Percentiles rank a stretch among this genome's conserved stretches.
Conservation (phyloP, 2,329 filamentous ascomycete species). For the Neonectria magnoliae region DNA sequence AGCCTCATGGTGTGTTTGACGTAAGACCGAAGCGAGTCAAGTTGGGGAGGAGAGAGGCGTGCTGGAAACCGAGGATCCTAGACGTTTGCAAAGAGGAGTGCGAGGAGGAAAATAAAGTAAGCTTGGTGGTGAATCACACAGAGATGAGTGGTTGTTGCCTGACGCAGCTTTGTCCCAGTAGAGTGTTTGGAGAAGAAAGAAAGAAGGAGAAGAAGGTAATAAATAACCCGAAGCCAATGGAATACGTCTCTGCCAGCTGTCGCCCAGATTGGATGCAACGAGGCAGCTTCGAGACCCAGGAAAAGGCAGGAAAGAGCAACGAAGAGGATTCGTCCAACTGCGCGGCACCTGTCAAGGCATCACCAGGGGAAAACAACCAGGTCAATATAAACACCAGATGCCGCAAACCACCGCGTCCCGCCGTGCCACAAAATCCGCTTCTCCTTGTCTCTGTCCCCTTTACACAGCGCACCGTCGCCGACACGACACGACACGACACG, state of each 20-base stretch:
- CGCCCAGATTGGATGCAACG: slow-evolving; percentile 12
- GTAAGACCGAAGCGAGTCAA: background rate
- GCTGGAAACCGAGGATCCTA: background rate
- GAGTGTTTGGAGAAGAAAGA: background rate
- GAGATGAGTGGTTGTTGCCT: background rate
- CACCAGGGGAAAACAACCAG: background rate
- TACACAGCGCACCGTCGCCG: slow-evolving; percentile 5
- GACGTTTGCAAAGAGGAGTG: background rate
- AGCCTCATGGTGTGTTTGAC: slow-evolving; percentile 30
- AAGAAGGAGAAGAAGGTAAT: background rate
- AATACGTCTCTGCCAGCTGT: slow-evolving; percentile 5
- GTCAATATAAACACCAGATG: background rate
- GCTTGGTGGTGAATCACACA: background rate
- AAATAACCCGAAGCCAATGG: background rate
- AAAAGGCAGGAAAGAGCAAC: background rate
- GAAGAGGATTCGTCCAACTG: background rate
- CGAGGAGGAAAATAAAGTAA: background rate
- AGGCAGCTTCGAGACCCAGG: slow-evolving; percentile 19
- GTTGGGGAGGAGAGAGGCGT: background rate
- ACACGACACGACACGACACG: background rate
- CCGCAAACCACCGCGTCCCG: background rate
- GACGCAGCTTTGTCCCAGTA: background rate
- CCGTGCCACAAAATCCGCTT: slow-evolving; percentile 1
- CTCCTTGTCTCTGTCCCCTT: background rate
- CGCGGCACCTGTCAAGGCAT: background rate